Evolutionary conservation across 2,329 filamentous ascomycete species (phyloP).

Genomic region (Emydomyces testavorans): DNA sequence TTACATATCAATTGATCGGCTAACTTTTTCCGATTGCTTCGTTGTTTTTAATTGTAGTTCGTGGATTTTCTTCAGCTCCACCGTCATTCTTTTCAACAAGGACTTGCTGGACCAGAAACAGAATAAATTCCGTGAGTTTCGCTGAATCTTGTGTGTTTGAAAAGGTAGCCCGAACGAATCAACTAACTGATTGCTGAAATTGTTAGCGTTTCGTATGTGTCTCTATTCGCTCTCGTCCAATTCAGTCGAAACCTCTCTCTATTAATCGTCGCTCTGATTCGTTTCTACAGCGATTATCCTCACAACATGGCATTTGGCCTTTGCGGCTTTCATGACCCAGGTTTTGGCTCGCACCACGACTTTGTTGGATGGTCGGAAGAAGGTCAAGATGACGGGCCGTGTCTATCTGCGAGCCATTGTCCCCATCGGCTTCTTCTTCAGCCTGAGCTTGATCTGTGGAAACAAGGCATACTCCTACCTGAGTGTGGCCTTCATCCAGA

Average conservation of each 20-base stretch:
- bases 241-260: conserved; percentile 12
- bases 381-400: conserved; percentile 90
- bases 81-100: conserved; percentile 99
- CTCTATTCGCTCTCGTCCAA: conserved; percentile 3
- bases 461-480: conserved; percentile 94
- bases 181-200: conserved; percentile 5
- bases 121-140: conserved; percentile 53
- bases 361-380: conserved; percentile 85
- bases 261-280: conserved; percentile 11
- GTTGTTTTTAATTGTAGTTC: conserved; percentile 49
- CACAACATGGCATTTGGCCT: conserved; percentile 89
- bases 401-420: conserved; percentile 90
- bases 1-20: not conserved
- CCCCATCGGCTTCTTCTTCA: conserved; percentile 92
- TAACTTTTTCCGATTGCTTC: not conserved
- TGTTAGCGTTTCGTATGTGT: conserved; percentile 38
- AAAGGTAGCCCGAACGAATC: too few species aligned
- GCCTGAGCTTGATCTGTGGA: conserved; percentile 87
- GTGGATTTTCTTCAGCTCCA: conserved; percentile 88
- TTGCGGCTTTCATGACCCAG: conserved; percentile 91
- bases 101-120: conserved; percentile 79
- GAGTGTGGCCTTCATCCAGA: conserved; percentile 94
- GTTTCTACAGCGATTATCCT: conserved; percentile 47
- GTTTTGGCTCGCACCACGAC: conserved; percentile 79
- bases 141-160: too few species aligned